phyloP scores from a whole-genome alignment of 305 asterid species.

The Solanum aculeatissimum region DNA sequence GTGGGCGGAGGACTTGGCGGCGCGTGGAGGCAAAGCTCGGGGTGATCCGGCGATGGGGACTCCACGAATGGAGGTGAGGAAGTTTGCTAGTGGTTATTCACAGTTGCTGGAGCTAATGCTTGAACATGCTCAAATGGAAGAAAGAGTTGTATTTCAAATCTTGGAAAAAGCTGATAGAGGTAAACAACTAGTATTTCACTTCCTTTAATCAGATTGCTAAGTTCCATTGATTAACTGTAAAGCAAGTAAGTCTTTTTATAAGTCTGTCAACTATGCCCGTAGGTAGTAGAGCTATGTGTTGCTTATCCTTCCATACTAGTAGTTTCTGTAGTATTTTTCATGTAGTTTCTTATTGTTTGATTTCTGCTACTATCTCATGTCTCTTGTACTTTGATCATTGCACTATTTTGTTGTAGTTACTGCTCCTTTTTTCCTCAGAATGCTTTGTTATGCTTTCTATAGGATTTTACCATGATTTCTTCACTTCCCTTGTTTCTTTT shows the following conservation, averaged over 20 bases:
- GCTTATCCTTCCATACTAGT: background rate
- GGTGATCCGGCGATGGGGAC: constrained; percentile 93
- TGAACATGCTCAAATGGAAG: constrained; percentile 99
- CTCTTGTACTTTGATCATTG: background rate
- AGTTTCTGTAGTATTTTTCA: background rate
- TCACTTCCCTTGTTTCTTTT: background rate
- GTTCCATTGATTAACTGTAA: background rate
- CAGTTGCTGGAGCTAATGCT: constrained; percentile 63
- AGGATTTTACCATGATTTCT: background rate
- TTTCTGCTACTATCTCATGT: background rate
- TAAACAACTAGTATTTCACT: background rate
- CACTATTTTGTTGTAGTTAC: background rate
- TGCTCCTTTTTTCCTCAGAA: background rate
- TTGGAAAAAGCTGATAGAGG: constrained; percentile 90
- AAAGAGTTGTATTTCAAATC: constrained; percentile 71
- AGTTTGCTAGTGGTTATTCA: constrained; percentile 59
- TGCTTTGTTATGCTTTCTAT: background rate
- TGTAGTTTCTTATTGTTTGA: background rate
- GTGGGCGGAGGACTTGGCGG: constrained; percentile 83
- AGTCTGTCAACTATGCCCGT: background rate
- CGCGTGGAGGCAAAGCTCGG: constrained; percentile 62
- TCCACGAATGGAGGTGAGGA: constrained; percentile 83
- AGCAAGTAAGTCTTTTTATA: background rate
- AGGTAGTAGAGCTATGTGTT: background rate
- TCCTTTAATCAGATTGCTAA: background rate